These are phyloP conservation scores for Elongisporangium anandrum DNA, from an alignment of 352 stramenopile genomes.

Conservation along the genomic window DNA sequence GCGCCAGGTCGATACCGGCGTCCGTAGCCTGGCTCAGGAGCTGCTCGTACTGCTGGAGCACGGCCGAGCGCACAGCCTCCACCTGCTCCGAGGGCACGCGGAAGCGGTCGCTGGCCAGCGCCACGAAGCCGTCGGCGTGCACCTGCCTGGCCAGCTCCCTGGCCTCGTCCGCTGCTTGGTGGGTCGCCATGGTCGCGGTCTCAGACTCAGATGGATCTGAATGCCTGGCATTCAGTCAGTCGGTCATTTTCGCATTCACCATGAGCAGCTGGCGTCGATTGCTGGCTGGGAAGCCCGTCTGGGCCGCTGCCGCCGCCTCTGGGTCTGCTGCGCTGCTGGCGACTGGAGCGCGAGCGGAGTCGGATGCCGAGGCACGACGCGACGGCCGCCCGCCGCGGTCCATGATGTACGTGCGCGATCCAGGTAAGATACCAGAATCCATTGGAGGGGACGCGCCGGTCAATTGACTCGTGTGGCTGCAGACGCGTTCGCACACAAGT, in stretches of 20 bases:
- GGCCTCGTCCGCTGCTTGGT: not conserved
- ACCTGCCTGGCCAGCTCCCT: constrained; percentile 12
- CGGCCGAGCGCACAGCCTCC: constrained; percentile 14
- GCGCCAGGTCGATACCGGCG: constrained; percentile 25
- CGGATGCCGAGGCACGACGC: not conserved
- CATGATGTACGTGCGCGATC: constrained; percentile 36
- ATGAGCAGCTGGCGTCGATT: not conserved
- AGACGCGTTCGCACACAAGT: constrained; percentile 72
- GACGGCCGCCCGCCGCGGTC: constrained; percentile 11
- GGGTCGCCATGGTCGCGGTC: not conserved
- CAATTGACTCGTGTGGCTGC: not conserved
- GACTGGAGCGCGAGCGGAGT: not conserved
- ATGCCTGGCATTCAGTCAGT: not conserved
- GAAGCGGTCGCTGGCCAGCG: constrained; percentile 17
- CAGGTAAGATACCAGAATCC: constrained; percentile 3
- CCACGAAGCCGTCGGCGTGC: constrained; percentile 48
- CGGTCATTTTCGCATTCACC: not conserved
- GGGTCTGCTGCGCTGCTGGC: not conserved
- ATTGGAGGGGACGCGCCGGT: not conserved
- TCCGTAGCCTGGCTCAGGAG: constrained; percentile 24
- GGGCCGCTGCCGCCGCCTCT: too few species aligned
- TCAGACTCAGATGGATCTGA: not conserved
- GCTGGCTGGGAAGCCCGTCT: not conserved
- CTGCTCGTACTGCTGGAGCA: constrained; percentile 31
- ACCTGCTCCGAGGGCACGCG: constrained; percentile 13